A percentile compares a stretch with the other conserved stretches of the same genome.
Conservation (phyloP, 2,329 filamentous ascomycete species). For the Botrytis fragariae region DNA sequence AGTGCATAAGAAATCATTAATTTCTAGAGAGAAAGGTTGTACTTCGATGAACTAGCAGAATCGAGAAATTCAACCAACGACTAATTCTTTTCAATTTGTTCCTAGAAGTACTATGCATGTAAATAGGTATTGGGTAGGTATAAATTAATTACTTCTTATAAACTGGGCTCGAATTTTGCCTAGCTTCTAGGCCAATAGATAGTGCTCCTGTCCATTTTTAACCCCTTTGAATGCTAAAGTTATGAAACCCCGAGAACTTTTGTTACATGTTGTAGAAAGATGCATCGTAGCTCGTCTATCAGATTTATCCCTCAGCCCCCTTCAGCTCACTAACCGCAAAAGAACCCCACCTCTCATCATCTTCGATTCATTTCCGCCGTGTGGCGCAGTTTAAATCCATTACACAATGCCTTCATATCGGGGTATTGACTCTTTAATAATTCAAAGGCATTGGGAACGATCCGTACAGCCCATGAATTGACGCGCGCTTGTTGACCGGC, state of each 20-base stretch:
- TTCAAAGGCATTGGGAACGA: slow-evolving; percentile 91
- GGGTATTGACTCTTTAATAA: slow-evolving; percentile 86
- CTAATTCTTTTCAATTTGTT: background rate
- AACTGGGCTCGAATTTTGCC: background rate
- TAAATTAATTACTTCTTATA: slow-evolving; percentile 4
- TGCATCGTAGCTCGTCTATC: slow-evolving; percentile 9
- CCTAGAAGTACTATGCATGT: background rate
- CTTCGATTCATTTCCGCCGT: slow-evolving; percentile 32
- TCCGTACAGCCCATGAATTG: slow-evolving; percentile 79
- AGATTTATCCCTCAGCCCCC: background rate
- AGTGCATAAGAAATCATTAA: background rate
- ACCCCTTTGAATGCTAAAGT: slow-evolving; percentile 15
- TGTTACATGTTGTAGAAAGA: slow-evolving; percentile 11
- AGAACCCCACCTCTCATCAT: slow-evolving; percentile 3
- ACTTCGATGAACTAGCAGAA: background rate
- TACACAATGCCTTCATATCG: slow-evolving; percentile 92
- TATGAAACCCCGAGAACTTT: background rate
- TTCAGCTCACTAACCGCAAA: background rate
- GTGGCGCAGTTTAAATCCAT: slow-evolving; percentile 75
- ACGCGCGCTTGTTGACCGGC: slow-evolving; percentile 72
- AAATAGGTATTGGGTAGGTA: background rate
- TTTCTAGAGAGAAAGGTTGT: background rate
- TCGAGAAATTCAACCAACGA: background rate
- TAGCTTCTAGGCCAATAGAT: slow-evolving; percentile 1
- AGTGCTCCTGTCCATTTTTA: slow-evolving; percentile 18